Percentiles rank a stretch among this genome's conserved stretches.
Evolutionary conservation across 2,329 filamentous ascomycete species (phyloP).

Genomic region (Phaeomoniella chlamydospora): DNA sequence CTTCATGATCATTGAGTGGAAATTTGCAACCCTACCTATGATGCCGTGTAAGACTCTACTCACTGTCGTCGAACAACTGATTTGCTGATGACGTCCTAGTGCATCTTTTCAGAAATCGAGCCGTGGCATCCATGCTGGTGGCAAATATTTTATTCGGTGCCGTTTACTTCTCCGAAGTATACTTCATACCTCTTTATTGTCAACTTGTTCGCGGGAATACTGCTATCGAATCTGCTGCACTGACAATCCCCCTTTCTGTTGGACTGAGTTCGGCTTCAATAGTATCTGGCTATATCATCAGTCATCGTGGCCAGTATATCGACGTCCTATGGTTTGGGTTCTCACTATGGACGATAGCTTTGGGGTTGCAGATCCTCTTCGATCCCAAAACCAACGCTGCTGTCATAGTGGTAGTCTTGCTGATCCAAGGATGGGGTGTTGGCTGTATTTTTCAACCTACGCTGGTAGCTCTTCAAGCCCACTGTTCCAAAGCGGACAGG

Average conservation of each 20-base stretch:
- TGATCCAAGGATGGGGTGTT: conserved; percentile 37
- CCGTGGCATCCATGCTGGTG: conserved; percentile 38
- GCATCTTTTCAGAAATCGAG: conserved; percentile 36
- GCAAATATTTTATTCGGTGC: conserved; percentile 48
- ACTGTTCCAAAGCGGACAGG: conserved; percentile 40
- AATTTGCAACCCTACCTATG: conserved; percentile 41
- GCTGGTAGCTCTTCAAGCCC: conserved; percentile 43
- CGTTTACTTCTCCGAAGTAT: conserved; percentile 44
- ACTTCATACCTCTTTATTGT: conserved; percentile 48
- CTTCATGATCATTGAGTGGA: conserved; percentile 43
- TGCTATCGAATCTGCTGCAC: conserved; percentile 33
- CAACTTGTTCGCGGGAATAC: conserved; percentile 38
- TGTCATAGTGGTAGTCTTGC: conserved; percentile 34
- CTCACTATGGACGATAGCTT: conserved; percentile 34
- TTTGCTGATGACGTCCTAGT: conserved; percentile 6
- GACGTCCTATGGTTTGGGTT: conserved; percentile 40
- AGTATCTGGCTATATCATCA: conserved; percentile 46
- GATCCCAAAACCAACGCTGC: conserved; percentile 27
- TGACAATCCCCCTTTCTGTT: conserved; percentile 35
- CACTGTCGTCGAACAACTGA: too few relatives aligned
- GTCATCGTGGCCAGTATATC: conserved; percentile 40
- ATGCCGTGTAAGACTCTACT: conserved; percentile 25
- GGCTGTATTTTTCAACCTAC: conserved; percentile 39
- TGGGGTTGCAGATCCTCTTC: conserved; percentile 38
- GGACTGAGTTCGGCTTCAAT: conserved; percentile 12